phyloP scores from a whole-genome alignment of 345 rosid genomes.

The Turnera subulata region DNA sequence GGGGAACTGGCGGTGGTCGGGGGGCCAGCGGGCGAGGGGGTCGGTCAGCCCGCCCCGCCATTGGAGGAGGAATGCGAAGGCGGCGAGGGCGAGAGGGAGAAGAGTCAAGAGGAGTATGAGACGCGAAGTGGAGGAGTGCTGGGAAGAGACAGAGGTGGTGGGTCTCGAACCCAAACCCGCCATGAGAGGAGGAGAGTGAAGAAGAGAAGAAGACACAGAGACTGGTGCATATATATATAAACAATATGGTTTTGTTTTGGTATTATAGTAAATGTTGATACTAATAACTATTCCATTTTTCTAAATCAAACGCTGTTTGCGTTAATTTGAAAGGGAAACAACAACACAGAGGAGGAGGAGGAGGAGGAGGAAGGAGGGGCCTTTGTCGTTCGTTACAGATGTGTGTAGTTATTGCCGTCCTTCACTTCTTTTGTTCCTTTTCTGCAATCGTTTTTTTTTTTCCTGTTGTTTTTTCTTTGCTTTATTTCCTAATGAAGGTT shows the following conservation, averaged over 20 bases:
- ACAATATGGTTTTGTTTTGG: too few relatives aligned
- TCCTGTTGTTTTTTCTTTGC: too few relatives aligned
- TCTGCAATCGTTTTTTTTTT: not conserved
- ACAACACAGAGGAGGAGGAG: conserved; percentile 1
- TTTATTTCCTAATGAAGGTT: too few relatives aligned
- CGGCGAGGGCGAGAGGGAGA: conserved; percentile 52
- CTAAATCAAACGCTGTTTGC: too few relatives aligned
- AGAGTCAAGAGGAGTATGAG: conserved; percentile 47
- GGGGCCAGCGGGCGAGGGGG: conserved; percentile 44
- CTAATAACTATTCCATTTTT: too few relatives aligned
- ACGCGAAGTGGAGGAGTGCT: conserved; percentile 30
- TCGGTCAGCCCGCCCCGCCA: conserved; percentile 55
- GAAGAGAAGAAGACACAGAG: not conserved
- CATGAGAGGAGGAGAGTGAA: conserved; percentile 30
- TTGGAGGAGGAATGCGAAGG: conserved; percentile 62
- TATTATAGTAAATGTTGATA: too few relatives aligned
- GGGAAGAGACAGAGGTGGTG: conserved; percentile 23
- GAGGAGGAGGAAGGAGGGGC: not conserved
- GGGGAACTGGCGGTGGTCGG: conserved; percentile 52
- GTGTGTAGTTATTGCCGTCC: conserved; percentile 11
- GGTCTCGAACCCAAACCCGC: conserved; percentile 32
- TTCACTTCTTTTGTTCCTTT: not conserved
- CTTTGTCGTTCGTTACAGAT: conserved; percentile 27
- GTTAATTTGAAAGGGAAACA: not conserved
- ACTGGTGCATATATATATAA: not conserved